Evolutionary conservation across 345 rosid genomes (phyloP).

Genomic region (Schrenkiella parvula): DNA sequence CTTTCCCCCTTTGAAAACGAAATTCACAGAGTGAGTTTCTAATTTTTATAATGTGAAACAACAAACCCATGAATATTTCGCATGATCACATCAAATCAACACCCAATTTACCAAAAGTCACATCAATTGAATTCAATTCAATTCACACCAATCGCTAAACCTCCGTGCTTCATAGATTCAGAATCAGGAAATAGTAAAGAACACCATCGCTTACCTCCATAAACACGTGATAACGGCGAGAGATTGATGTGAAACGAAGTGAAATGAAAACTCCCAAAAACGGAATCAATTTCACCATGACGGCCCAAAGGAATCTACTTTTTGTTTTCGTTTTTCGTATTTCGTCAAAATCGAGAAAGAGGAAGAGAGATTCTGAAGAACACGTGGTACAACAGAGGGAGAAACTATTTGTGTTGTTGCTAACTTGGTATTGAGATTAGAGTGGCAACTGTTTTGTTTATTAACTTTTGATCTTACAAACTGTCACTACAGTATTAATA

Average conservation of each 20-base stretch:
- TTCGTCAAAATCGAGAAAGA: background rate
- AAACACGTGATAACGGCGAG: background rate
- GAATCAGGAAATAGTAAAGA: background rate
- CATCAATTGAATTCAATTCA: background rate
- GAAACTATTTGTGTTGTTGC: background rate
- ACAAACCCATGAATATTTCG: background rate
- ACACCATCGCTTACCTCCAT: background rate
- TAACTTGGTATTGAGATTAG: background rate
- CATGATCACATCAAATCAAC: background rate
- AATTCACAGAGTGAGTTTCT: no score
- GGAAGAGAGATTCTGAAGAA: background rate
- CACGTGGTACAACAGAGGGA: background rate
- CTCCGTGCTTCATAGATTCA: background rate
- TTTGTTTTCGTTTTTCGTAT: background rate
- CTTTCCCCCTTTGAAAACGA: background rate
- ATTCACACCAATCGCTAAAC: background rate
- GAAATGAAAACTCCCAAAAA: background rate
- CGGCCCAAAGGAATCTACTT: background rate
- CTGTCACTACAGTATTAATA: no score
- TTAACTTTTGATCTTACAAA: no score
- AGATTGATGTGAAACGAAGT: background rate
- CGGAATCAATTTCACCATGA: background rate
- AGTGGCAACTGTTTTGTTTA: background rate
- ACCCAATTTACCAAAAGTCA: no score
- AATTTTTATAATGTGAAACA: background rate